These are phyloP conservation scores for Quercus ilex DNA, from an alignment of 306 rosid genomes.

Conservation along the genomic window DNA sequence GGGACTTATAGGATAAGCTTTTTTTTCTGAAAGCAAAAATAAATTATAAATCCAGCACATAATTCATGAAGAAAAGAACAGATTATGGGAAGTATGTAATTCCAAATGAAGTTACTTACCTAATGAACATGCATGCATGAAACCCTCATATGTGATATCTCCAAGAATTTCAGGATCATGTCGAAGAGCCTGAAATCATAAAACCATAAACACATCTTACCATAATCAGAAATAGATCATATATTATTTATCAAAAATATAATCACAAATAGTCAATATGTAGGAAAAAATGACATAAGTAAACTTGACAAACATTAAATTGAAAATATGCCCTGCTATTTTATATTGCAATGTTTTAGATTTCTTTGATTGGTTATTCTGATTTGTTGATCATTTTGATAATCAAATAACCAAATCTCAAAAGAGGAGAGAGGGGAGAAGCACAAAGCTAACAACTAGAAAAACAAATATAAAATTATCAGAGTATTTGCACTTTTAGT, in stretches of 20 bases:
- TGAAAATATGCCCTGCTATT: background rate
- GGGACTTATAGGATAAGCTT: background rate
- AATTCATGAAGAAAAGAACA: background rate
- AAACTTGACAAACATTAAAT: background rate
- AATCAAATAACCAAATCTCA: background rate
- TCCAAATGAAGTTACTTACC: slow-evolving; percentile 41
- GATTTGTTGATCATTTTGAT: background rate
- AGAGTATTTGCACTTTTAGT: background rate
- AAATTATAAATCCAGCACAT: background rate
- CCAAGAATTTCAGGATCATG: slow-evolving; percentile 27
- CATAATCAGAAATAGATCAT: slow-evolving; percentile 8
- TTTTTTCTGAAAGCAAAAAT: background rate
- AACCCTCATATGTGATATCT: slow-evolving; percentile 44
- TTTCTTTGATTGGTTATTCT: background rate
- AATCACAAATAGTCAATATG: background rate
- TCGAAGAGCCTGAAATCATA: slow-evolving; percentile 51
- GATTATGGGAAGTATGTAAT: background rate
- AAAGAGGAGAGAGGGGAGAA: background rate
- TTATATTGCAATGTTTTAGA: background rate
- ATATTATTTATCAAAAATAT: background rate
- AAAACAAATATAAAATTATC: background rate
- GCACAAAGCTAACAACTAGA: background rate
- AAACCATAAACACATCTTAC: background rate
- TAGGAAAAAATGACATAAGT: background rate
- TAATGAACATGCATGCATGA: slow-evolving; percentile 62